Percentiles rank a stretch among this genome's conserved stretches.
phyloP scores from a whole-genome alignment of 352 stramenopile genomes.

The Phytophthora crassamura region DNA sequence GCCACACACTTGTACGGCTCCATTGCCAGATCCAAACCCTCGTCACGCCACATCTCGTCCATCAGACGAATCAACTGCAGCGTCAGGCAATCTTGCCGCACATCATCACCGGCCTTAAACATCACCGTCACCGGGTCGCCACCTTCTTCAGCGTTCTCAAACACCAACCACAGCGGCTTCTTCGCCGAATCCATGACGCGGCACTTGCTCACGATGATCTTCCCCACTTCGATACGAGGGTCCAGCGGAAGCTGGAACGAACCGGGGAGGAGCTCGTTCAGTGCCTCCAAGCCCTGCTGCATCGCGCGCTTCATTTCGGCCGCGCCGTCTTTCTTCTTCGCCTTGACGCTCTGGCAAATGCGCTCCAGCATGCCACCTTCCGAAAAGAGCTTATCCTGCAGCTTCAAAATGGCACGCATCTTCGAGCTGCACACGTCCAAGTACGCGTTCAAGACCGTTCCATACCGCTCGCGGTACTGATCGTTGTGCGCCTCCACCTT shows the following conservation, averaged over 20 bases:
- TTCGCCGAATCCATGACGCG: conserved; percentile 93
- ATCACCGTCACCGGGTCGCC: conserved; percentile 88
- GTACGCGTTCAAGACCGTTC: conserved; percentile 84
- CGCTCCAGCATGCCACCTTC: conserved; percentile 81
- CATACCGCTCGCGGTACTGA: conserved; percentile 82
- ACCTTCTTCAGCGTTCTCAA: conserved; percentile 87
- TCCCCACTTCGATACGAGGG: conserved; percentile 83
- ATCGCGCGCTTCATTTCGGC: conserved; percentile 89
- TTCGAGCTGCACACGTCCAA: conserved; percentile 89
- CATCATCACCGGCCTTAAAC: conserved; percentile 95
- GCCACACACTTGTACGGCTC: conserved; percentile 93
- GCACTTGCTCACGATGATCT: conserved; percentile 88
- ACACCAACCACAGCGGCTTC: conserved; percentile 89
- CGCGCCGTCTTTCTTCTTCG: conserved; percentile 79
- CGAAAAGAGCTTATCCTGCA: conserved; percentile 89
- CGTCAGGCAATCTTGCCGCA: conserved; percentile 95
- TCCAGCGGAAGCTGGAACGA: conserved; percentile 91
- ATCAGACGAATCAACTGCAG: conserved; percentile 94
- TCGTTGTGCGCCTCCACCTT: conserved; percentile 89
- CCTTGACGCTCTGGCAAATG: conserved; percentile 86
- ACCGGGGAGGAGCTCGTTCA: conserved; percentile 83
- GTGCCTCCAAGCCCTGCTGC: conserved; percentile 75
- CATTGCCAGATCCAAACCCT: conserved; percentile 92
- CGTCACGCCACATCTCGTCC: conserved; percentile 93
- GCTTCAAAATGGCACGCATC: conserved; percentile 92